Conservation (phyloP, 2,329 filamentous ascomycete species). For the Hymenoscyphus infarciens region DNA sequence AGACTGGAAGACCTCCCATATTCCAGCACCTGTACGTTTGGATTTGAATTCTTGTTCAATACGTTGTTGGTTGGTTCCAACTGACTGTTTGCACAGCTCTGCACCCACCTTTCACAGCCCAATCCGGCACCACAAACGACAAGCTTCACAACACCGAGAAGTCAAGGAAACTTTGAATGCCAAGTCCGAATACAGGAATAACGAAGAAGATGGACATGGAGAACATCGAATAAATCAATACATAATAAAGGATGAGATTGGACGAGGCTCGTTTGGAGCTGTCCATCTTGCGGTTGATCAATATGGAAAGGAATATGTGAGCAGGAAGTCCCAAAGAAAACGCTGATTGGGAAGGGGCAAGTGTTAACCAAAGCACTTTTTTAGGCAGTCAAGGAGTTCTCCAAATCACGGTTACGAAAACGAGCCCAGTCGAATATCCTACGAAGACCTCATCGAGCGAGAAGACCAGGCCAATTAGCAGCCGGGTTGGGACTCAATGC, state of each 20-base stretch:
- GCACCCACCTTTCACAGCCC: conserved; percentile 49
- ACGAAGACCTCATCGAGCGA: conserved; percentile 54
- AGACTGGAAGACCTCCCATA: conserved; percentile 39
- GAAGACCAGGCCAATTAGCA: conserved; percentile 46
- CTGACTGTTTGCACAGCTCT: conserved; percentile 42
- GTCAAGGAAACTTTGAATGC: conserved; percentile 92
- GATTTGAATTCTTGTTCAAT: neutral
- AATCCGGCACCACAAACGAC: conserved; percentile 61
- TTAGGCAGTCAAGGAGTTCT: conserved; percentile 96
- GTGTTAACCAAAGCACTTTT: neutral
- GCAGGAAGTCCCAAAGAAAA: conserved; percentile 31
- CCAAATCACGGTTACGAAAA: conserved; percentile 84
- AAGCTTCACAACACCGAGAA: conserved; percentile 54
- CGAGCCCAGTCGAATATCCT: conserved; percentile 87
- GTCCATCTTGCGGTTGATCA: conserved; percentile 90
- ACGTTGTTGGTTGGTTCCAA: conserved; percentile 3
- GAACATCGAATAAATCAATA: conserved; percentile 95
- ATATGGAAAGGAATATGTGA: conserved; percentile 88
- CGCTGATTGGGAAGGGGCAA: neutral
- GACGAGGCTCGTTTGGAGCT: conserved; percentile 90
- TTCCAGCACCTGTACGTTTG: conserved; percentile 32
- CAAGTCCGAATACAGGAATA: conserved; percentile 79
- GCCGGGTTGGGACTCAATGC: conserved; percentile 42
- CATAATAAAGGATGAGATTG: conserved; percentile 89
- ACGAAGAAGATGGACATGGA: conserved; percentile 74